These are phyloP conservation scores for Curvularia lunata DNA, from an alignment of 2,329 filamentous ascomycete genomes.

Conservation along the genomic window DNA sequence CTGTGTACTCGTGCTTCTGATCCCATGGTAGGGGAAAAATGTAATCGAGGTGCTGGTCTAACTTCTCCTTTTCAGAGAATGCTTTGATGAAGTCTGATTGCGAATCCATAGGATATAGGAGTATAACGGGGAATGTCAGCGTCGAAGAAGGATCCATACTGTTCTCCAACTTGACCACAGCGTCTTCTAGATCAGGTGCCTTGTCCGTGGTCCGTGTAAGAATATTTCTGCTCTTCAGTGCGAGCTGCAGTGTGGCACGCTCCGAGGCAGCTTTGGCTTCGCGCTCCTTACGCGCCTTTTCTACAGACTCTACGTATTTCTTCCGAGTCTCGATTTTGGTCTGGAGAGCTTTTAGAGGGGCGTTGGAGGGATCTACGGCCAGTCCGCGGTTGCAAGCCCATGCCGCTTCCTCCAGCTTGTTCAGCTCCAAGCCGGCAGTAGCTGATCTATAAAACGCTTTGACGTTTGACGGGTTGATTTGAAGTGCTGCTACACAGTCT, in stretches of 20 bases:
- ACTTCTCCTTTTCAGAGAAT: slow-evolving; percentile 76
- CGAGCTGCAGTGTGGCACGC: slow-evolving; percentile 57
- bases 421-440: slow-evolving; percentile 76
- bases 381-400: slow-evolving; percentile 80
- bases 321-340: slow-evolving; percentile 68
- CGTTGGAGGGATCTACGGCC: slow-evolving; percentile 72
- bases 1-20: slow-evolving; percentile 66
- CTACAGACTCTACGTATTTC: slow-evolving; percentile 61
- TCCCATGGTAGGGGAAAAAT: slow-evolving; percentile 94
- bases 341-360: slow-evolving; percentile 66
- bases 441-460: slow-evolving; percentile 92
- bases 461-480: slow-evolving; percentile 78
- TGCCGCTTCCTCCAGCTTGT: slow-evolving; percentile 78
- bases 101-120: slow-evolving; percentile 82
- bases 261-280: slow-evolving; percentile 63
- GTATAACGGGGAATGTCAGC: slow-evolving; percentile 76
- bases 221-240: slow-evolving; percentile 74
- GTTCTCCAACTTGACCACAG: slow-evolving; percentile 72
- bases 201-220: slow-evolving; percentile 68
- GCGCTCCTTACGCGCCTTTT: slow-evolving; percentile 63
- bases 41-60: slow-evolving; percentile 81
- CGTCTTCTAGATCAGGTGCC: slow-evolving; percentile 88
- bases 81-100: slow-evolving; percentile 92
- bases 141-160: slow-evolving; percentile 73
- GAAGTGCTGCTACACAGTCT: slow-evolving; percentile 81